These are phyloP conservation scores for Herpetomonas tarakana DNA, from an alignment of 208 protist genomes.

Conservation along the genomic window DNA sequence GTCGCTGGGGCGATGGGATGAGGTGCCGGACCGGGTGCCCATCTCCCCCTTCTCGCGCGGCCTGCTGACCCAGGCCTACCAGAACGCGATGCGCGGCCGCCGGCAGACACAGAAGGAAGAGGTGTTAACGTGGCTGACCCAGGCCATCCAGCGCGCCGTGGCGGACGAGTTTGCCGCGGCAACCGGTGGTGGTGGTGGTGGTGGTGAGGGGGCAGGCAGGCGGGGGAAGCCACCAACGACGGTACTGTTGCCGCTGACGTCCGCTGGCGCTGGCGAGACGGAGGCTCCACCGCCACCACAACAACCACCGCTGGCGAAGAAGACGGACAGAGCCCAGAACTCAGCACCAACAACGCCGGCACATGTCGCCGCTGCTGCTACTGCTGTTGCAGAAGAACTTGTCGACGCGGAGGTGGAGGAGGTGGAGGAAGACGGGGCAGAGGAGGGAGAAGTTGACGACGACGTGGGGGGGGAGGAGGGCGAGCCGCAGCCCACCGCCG, in stretches of 20 bases:
- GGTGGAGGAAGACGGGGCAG: slow-evolving; percentile 15
- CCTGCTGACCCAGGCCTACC: slow-evolving; percentile 55
- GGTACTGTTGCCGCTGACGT: too few relatives aligned
- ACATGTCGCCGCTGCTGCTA: too few relatives aligned
- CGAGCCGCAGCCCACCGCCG: slow-evolving; percentile 7
- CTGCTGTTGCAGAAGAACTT: too few relatives aligned
- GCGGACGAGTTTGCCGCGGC: slow-evolving; percentile 62
- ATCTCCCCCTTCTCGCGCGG: slow-evolving; percentile 68
- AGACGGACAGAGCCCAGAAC: too few relatives aligned
- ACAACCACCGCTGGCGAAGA: too few relatives aligned
- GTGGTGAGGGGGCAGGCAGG: slow-evolving; percentile 9
- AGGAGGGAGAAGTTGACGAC: slow-evolving; percentile 6
- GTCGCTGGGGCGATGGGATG: slow-evolving; percentile 69
- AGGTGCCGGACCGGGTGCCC: slow-evolving; percentile 58
- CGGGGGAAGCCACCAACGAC: too few relatives aligned
- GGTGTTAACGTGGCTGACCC: slow-evolving; percentile 78
- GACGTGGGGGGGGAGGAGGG: background rate
- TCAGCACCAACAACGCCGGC: too few relatives aligned
- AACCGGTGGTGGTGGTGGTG: background rate
- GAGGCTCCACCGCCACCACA: too few relatives aligned
- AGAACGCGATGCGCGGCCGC: slow-evolving; percentile 13
- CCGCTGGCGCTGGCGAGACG: too few relatives aligned
- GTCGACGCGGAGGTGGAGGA: slow-evolving; percentile 4
- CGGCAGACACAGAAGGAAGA: slow-evolving; percentile 47
- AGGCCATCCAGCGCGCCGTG: slow-evolving; percentile 73